These are phyloP conservation scores for Botrytis byssoidea DNA, from an alignment of 2,329 filamentous ascomycete species.

Conservation along the genomic window DNA sequence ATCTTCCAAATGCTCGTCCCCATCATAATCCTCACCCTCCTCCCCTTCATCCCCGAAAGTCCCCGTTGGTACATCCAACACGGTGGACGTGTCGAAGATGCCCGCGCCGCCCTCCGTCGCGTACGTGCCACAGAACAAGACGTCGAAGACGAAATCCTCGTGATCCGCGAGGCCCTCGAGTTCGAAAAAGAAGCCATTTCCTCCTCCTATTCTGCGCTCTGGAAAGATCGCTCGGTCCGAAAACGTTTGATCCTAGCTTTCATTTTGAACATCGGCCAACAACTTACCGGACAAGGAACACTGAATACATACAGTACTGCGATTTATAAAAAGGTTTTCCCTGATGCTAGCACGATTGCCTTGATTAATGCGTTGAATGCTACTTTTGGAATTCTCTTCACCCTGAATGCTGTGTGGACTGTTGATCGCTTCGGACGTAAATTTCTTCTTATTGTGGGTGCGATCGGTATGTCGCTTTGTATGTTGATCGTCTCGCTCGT, in stretches of 20 bases:
- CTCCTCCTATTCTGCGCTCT: conserved; percentile 61
- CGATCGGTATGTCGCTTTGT: conserved; percentile 64
- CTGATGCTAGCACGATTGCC: conserved; percentile 56
- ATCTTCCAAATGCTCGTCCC: conserved; percentile 72
- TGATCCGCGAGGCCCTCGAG: conserved; percentile 66
- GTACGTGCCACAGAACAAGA: conserved; percentile 58
- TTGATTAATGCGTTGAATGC: conserved; percentile 73
- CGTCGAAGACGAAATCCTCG: conserved; percentile 59
- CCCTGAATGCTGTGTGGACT: conserved; percentile 69
- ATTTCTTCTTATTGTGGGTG: conserved; percentile 66
- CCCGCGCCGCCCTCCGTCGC: conserved; percentile 51
- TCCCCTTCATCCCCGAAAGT: conserved; percentile 66
- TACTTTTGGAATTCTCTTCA: conserved; percentile 70
- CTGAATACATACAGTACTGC: conserved; percentile 69
- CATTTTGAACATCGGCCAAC: conserved; percentile 67
- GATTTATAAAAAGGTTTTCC: conserved; percentile 71
- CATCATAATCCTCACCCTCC: conserved; percentile 56
- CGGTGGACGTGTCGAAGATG: conserved; percentile 51
- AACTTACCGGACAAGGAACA: conserved; percentile 63
- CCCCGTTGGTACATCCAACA: conserved; percentile 68
- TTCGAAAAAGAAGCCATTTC: conserved; percentile 70
- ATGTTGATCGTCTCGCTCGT: conserved; percentile 64
- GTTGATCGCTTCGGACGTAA: conserved; percentile 69
- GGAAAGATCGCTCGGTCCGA: conserved; percentile 67
- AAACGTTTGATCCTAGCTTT: conserved; percentile 65